Conservation (phyloP, 345 rosid genomes). For the Citrus inodora region DNA sequence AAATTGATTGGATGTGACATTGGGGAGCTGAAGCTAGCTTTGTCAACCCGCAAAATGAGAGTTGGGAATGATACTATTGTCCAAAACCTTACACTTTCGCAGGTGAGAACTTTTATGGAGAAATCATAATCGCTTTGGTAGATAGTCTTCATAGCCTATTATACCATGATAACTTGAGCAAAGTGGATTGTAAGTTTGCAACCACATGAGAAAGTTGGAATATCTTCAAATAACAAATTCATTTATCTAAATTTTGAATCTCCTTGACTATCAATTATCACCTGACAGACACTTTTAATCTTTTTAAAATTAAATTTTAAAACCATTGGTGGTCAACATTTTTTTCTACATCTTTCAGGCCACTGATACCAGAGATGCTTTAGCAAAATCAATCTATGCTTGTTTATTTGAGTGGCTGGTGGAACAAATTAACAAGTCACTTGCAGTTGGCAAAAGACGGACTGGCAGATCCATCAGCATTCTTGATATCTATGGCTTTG, state of each 20-base stretch:
- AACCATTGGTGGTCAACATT: not conserved
- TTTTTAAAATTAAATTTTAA: not conserved
- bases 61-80: conserved; percentile 88
- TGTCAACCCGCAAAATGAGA: conserved; percentile 91
- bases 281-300: not conserved
- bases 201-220: not conserved
- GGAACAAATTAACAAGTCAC: conserved; percentile 92
- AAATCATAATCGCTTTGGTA: conserved; percentile 1
- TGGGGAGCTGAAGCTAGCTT: conserved; percentile 63
- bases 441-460: conserved; percentile 89
- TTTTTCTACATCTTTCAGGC: conserved; percentile 53
- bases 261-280: not conserved
- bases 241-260: not conserved
- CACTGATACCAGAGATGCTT: conserved; percentile 80
- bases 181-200: not conserved
- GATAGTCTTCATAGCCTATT: not conserved
- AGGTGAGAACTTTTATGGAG: conserved; percentile 43
- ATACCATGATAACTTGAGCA: not conserved
- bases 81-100: conserved; percentile 80
- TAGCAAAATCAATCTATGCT: conserved; percentile 93
- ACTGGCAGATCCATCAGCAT: conserved; percentile 98
- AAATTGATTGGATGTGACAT: conserved; percentile 73
- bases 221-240: not conserved
- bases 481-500: conserved; percentile 98
- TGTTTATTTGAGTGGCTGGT: conserved; percentile 95